Evolutionary conservation across 345 rosid genomes (phyloP), one percentile per base, ranked within the genome.

Genomic region (Linum lewisii): DNA sequence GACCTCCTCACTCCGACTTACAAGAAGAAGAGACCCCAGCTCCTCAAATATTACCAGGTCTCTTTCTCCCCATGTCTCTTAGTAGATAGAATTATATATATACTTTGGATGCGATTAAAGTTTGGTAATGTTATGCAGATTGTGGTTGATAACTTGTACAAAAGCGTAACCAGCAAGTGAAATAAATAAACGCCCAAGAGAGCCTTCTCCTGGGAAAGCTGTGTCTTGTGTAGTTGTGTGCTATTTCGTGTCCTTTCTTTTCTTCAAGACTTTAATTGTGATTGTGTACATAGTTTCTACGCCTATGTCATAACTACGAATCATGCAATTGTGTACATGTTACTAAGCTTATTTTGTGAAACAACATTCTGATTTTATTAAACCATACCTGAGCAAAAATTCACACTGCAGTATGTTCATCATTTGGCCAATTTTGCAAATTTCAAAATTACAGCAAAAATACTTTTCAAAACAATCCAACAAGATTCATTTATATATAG

Each of bases 11-110:
- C 99, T 53, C 99, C 99, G 34, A 87, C 97, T 7, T 94, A 79
- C 59, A 90, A 94, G 84, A 94, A 81, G 81, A 94, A 85, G 81
- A 79, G 99, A 64, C 96, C 96, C 42, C 99, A 94, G 55, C 77
- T 87, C 71, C 95, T 80, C 62, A 82, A 84, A 61, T 73, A 80
- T 73, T 94, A 90, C 70, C 87, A 85, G 95, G 97, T 87, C 71
- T 1, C 44, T 37, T 13, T 18, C 16, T 20, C 16, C 23, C 37
- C 37, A 15, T 13, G 58, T 16, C 60, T 26, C 6, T 44, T 1
- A 5, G 37, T 20, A 13, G 11, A 15, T 22, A 7, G 24, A 5
- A 10, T 37, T 16, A 1, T 19, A 44, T 51, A 13, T 52, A 55
- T 26, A 19, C 5, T 13, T 0, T 38, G 5, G 38, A 38, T 38